Evolutionary conservation across 805 yeast genomes (phyloP), one percentile per base, ranked within the genome.

Genomic region (Teunomyces cretensis): DNA sequence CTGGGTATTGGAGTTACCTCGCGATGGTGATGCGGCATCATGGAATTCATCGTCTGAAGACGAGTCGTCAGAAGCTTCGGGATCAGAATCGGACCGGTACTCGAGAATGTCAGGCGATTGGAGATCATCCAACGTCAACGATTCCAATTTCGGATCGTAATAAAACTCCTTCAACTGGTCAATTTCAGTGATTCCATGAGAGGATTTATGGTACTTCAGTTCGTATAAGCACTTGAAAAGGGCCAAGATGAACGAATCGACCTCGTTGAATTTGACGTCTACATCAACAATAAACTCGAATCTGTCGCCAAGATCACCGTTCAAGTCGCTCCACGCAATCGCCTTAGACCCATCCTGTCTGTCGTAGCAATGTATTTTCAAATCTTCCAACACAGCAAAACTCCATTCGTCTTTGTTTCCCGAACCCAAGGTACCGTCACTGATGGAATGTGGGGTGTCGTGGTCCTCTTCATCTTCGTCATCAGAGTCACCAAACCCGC

Each of bases 271-370:
- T 7, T 80, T 70, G n/a, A 83, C 78, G 11, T 76, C 75, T 39
- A 75, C 76, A 49, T 82, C 88, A 41, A 88, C 79, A 16, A 86
- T 75, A 65, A 88, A 91, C 64, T 90, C 96, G 63, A 85, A 89
- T 50, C 74, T 68, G 57, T 91, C 97, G 17, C 89, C 97, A 4
- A 75, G 73, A 56, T 91, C 97, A n/a, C 96, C 97, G 36, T 81
- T 82, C 30, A 81, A 60, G 61, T 94, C 96, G 11, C 68, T 74
- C 98, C 98, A 92, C 0, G 84, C 72, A 22, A 92, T 76, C 1
- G 83, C 80, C 32, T 73, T 67, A 3, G 76, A 68, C 1, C 84
- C 86, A 30, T 80, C 78, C 33, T 70, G 64, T 43, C 77, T 76
- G 45, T 77, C 71, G 46, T 71, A 72, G 45, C 78, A 73, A 47